Evolutionary conservation across 768 basidiomycete species (phyloP), one percentile per base, ranked within the genome.

Genomic region (Rhizopogon vinicolor): DNA sequence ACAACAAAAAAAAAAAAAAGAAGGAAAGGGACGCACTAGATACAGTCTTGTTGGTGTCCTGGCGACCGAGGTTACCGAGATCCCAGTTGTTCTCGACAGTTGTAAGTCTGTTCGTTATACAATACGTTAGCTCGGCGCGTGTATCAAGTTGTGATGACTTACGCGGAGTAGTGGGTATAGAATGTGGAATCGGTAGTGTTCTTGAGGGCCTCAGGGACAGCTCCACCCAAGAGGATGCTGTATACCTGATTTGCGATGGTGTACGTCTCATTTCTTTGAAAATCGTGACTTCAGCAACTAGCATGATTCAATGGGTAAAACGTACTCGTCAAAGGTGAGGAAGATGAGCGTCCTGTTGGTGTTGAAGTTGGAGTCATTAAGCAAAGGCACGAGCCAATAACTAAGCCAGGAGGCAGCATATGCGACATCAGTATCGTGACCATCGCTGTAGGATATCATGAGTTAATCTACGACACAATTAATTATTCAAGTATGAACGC

Each of bases 271-370:
- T 55, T 65, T 41, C 67, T 48, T 33, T 68, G 19, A 2, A 29
- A 22, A n/a, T 13, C 39, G 35, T 12, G 33, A 14, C 19, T 54
- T 14, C 14, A 13, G 19, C 46, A 35, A 48, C 18, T 14, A 22
- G 4, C 46, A 22, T 48, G 5, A 14, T 35, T 2, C 25, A 9
- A 40, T 13, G 10, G 29, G n/a, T 19, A 40, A 58, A 55, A 73
- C 77, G 41, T 69, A 82, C 68, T 87, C 85, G 52, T 87, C 85
- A 52, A 86, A 86, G 0, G 83, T 85, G 51, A 87, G 61, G 8
- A 85, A 60, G 61, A 87, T 79, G 50, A 87, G 69, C 0, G 86
- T 85, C 19, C 64, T 68, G 46, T 74, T 66, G 54, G 69, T 74
- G 65, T 86, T 86, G 70, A 87, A 85, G 51, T 70, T 68, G 6